Conservation (phyloP, 2,329 filamentous ascomycete species). For the Aspergillus pseudotamarii region DNA sequence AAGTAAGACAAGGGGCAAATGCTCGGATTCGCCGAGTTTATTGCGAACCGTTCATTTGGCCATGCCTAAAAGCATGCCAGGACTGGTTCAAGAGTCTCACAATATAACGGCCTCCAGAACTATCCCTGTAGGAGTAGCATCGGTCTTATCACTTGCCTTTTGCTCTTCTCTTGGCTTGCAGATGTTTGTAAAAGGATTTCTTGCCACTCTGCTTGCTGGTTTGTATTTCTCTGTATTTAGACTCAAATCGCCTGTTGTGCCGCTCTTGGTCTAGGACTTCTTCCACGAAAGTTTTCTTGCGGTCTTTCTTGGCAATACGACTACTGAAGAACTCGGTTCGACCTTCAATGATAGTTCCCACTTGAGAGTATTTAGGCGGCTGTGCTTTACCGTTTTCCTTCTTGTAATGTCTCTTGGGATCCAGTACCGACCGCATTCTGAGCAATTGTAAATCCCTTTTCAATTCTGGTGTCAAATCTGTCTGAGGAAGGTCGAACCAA, state of each 20-base stretch:
- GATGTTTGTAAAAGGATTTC: constrained; percentile 83
- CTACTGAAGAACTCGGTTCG: constrained; percentile 84
- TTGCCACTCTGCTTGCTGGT: constrained; percentile 81
- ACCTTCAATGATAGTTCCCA: constrained; percentile 86
- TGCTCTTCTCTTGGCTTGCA: constrained; percentile 61
- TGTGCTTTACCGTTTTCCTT: constrained; percentile 74
- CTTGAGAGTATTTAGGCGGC: constrained; percentile 80
- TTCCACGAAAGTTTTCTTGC: constrained; percentile 83
- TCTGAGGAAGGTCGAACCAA: constrained; percentile 89
- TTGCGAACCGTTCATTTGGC: background rate
- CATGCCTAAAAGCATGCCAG: background rate
- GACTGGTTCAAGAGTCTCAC: background rate
- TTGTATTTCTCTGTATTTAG: constrained; percentile 86
- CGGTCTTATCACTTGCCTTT: constrained; percentile 9
- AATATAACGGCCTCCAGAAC: background rate
- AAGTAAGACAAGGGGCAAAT: too few relatives aligned
- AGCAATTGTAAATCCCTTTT: constrained; percentile 89
- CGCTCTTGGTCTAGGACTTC: constrained; percentile 74
- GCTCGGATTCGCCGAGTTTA: background rate
- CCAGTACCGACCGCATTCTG: constrained; percentile 84
- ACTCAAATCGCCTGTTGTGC: constrained; percentile 72
- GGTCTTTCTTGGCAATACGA: constrained; percentile 81
- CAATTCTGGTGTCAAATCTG: constrained; percentile 78
- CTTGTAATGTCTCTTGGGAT: constrained; percentile 88
- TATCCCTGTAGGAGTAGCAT: background rate